phyloP scores from a whole-genome alignment of 768 basidiomycete species.

The Phallus indusiatus region DNA sequence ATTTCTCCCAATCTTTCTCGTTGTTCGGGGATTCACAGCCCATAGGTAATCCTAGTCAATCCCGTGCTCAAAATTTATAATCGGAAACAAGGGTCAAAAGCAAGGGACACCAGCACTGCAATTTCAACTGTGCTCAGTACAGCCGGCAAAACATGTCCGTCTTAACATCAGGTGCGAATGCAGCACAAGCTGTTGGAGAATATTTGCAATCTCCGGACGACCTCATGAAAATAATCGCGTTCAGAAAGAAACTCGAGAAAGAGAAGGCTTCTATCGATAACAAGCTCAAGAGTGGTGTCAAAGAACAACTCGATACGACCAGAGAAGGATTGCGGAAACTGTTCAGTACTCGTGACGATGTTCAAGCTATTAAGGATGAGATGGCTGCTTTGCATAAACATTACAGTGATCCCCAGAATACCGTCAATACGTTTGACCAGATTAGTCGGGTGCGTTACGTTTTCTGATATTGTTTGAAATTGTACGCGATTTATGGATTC shows the following conservation, averaged over 20 bases:
- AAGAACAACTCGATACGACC: conserved; percentile 87
- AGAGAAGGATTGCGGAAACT: conserved; percentile 80
- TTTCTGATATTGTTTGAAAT: background rate
- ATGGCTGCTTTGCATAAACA: conserved; percentile 72
- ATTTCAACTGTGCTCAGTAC: background rate
- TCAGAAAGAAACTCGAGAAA: conserved; percentile 91
- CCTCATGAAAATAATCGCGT: conserved; percentile 77
- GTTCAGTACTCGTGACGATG: conserved; percentile 63
- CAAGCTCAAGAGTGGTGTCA: conserved; percentile 82
- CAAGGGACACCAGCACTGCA: background rate
- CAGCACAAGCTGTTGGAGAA: conserved; percentile 81
- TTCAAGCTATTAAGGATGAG: conserved; percentile 78
- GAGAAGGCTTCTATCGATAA: conserved; percentile 93
- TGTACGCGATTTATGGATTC: background rate
- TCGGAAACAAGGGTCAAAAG: background rate
- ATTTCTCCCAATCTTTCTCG: too few relatives aligned
- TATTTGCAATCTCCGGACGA: conserved; percentile 91
- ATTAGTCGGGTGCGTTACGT: conserved; percentile 70
- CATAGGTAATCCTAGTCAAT: too few relatives aligned
- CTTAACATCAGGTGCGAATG: conserved; percentile 18
- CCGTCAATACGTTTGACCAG: conserved; percentile 86
- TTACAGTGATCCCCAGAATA: conserved; percentile 64
- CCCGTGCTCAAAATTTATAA: too few relatives aligned
- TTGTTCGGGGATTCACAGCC: too few relatives aligned
- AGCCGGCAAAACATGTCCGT: conserved; percentile 10